Conservation (phyloP, 2,329 filamentous ascomycete genomes). For the Eutypella sp. region DNA sequence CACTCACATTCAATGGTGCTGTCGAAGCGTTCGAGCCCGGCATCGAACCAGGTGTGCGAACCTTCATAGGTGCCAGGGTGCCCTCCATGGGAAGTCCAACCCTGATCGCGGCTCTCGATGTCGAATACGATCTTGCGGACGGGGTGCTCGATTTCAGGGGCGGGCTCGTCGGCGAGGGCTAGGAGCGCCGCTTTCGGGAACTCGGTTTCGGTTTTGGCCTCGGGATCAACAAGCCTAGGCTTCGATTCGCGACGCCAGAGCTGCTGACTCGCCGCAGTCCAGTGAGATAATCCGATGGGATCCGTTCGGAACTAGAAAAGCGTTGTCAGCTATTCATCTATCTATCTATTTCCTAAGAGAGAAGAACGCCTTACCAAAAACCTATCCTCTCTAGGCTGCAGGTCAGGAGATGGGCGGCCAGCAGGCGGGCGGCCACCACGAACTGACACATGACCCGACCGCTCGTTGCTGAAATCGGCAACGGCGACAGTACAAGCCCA, state of each 20-base stretch:
- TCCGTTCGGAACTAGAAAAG: constrained; percentile 32
- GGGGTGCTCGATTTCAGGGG: constrained; percentile 39
- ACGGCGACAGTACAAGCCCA: constrained; percentile 48
- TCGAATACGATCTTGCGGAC: constrained; percentile 59
- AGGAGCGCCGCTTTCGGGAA: constrained; percentile 29
- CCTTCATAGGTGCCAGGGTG: constrained; percentile 33
- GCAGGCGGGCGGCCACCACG: constrained; percentile 13
- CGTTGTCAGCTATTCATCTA: constrained; percentile 1
- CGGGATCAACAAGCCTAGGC: constrained; percentile 8
- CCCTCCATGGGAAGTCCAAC: constrained; percentile 47
- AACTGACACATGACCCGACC: constrained; percentile 7
- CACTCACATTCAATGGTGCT: constrained; percentile 24
- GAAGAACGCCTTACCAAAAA: constrained; percentile 34
- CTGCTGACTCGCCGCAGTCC: constrained; percentile 18
- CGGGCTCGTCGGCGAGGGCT: constrained; percentile 34
- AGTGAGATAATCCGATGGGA: constrained; percentile 34
- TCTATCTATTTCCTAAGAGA: not conserved
- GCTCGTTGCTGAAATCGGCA: constrained; percentile 20
- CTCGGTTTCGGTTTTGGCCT: constrained; percentile 21
- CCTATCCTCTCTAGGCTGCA: constrained; percentile 27
- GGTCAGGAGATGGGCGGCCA: too few species aligned
- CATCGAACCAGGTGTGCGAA: constrained; percentile 61
- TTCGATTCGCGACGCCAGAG: constrained; percentile 12
- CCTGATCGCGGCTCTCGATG: constrained; percentile 54
- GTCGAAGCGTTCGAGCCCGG: constrained; percentile 53